Conservation (phyloP, 2,329 filamentous ascomycete genomes). For the Epichloe scottii region DNA sequence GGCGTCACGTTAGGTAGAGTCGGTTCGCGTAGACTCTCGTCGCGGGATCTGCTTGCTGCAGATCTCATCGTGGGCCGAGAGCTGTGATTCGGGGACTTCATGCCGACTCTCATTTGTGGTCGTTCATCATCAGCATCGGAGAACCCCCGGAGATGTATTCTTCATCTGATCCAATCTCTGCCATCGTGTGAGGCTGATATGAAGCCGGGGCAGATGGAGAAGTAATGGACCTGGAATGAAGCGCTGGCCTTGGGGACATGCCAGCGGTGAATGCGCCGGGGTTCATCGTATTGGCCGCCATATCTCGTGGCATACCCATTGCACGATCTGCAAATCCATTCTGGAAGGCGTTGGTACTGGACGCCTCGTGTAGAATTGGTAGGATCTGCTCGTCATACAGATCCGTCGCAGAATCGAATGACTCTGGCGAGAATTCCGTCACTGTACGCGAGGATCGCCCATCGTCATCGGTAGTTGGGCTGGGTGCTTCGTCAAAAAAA, state of each 20-base stretch:
- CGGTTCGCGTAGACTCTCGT: conserved; percentile 20
- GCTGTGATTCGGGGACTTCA: conserved; percentile 44
- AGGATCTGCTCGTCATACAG: conserved; percentile 89
- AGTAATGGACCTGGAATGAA: conserved; percentile 75
- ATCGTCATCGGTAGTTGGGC: conserved; percentile 45
- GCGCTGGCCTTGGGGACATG: conserved; percentile 43
- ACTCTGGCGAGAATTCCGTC: conserved; percentile 51
- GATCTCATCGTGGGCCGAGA: conserved; percentile 32
- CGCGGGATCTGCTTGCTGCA: conserved; percentile 19
- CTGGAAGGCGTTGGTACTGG: conserved; percentile 69
- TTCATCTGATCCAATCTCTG: conserved; percentile 61
- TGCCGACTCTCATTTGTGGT: conserved; percentile 43
- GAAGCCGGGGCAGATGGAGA: conserved; percentile 55
- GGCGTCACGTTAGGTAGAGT: conserved; percentile 29
- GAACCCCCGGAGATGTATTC: conserved; percentile 59
- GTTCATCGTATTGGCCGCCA: conserved; percentile 49
- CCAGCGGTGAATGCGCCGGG: conserved; percentile 43
- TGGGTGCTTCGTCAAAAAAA: conserved; percentile 62
- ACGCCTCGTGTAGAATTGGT: conserved; percentile 79
- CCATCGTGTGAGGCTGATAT: conserved; percentile 38
- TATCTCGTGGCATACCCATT: conserved; percentile 45
- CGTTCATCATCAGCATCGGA: conserved; percentile 63
- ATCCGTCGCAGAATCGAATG: conserved; percentile 62
- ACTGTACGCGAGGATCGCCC: conserved; percentile 49
- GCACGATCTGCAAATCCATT: conserved; percentile 74